These are phyloP conservation scores for Brassica nigra DNA, from an alignment of 345 rosid genomes.

Conservation along the genomic window DNA sequence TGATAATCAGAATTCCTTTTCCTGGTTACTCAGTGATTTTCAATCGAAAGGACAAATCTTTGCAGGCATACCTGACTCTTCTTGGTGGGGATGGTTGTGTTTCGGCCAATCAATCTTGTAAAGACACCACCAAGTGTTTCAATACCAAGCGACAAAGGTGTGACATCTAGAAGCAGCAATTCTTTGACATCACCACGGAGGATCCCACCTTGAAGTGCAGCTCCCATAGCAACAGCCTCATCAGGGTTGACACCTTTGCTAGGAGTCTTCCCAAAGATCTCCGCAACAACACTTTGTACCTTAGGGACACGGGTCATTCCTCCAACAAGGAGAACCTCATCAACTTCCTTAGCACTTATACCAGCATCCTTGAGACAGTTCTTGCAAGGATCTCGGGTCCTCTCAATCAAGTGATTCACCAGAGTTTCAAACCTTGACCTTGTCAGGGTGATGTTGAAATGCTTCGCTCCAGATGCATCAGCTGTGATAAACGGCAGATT, in stretches of 20 bases:
- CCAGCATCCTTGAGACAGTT: constrained; percentile 87
- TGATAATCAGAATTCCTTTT: background rate
- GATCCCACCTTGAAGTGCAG: constrained; percentile 90
- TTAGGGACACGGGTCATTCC: constrained; percentile 99
- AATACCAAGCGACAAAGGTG: constrained; percentile 85
- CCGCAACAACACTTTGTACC: constrained; percentile 75
- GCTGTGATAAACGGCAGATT: constrained; percentile 88
- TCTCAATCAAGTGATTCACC: constrained; percentile 73
- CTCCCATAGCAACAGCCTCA: constrained; percentile 91
- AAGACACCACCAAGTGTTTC: constrained; percentile 90
- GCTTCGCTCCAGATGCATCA: constrained; percentile 83
- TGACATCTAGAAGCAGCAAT: constrained; percentile 80
- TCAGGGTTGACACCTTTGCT: constrained; percentile 92
- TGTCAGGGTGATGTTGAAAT: constrained; percentile 77
- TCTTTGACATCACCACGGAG: constrained; percentile 95
- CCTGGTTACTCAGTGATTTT: background rate
- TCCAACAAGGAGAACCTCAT: constrained; percentile 87
- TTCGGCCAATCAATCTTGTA: constrained; percentile 68
- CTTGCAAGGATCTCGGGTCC: constrained; percentile 70
- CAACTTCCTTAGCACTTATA: constrained; percentile 63
- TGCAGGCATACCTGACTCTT: constrained; percentile 63
- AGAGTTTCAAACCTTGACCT: constrained; percentile 72
- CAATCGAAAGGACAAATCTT: background rate
- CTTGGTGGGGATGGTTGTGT: constrained; percentile 92
- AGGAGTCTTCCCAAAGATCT: constrained; percentile 79